phyloP scores from a whole-genome alignment of 2,329 filamentous ascomycete species.

The Monosporascus cannonballus region DNA sequence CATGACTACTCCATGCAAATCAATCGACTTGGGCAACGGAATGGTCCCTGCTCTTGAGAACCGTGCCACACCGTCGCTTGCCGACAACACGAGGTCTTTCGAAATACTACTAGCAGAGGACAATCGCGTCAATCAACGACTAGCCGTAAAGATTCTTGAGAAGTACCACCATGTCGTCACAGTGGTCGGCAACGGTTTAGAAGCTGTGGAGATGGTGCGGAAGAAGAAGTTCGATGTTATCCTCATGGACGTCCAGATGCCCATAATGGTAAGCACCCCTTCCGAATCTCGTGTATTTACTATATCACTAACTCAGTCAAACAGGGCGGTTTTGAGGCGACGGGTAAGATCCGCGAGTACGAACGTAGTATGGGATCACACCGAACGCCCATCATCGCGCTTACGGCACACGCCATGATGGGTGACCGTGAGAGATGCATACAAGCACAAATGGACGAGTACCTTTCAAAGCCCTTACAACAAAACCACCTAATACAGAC shows the following conservation, averaged over 20 bases:
- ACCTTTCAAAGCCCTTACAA: slow-evolving; percentile 91
- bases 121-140: slow-evolving; percentile 92
- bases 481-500: slow-evolving; percentile 97
- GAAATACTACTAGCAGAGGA: slow-evolving; percentile 94
- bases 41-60: slow-evolving; percentile 95
- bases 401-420: slow-evolving; percentile 98
- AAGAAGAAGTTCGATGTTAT: slow-evolving; percentile 92
- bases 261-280: slow-evolving; percentile 74
- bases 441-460: slow-evolving; percentile 98
- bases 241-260: slow-evolving; percentile 99
- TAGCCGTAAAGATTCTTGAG: slow-evolving; percentile 94
- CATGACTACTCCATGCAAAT: slow-evolving; percentile 93
- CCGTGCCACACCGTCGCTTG: slow-evolving; percentile 80
- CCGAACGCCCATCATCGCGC: slow-evolving; percentile 89
- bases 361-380: slow-evolving; percentile 75
- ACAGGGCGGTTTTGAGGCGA: slow-evolving; percentile 92
- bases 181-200: slow-evolving; percentile 90
- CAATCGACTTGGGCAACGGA: slow-evolving; percentile 91
- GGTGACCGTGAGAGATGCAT: slow-evolving; percentile 97
- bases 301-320: slow-evolving; percentile 6
- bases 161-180: slow-evolving; percentile 92
- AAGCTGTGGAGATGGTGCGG: slow-evolving; percentile 89
- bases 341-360: slow-evolving; percentile 92
- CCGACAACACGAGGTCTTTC: slow-evolving; percentile 91
- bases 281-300: background rate